phyloP scores from a whole-genome alignment of 257 asterid genomes.

The Solanum raphanifolium region DNA sequence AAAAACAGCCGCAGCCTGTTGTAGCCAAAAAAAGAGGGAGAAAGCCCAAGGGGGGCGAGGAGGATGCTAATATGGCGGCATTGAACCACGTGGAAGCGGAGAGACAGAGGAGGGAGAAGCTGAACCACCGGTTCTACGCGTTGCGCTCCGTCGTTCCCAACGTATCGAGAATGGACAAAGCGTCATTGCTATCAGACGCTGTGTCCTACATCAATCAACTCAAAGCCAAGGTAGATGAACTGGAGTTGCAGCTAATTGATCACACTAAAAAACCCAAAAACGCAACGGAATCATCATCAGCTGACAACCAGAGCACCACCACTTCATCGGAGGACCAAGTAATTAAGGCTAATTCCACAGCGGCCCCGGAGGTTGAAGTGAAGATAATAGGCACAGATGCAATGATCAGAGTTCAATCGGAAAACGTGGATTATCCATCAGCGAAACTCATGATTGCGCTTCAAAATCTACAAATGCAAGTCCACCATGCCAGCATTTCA shows the following conservation, averaged over 20 bases:
- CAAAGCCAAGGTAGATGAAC: slow-evolving; percentile 37
- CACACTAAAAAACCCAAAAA: slow-evolving; percentile 14
- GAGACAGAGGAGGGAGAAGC: slow-evolving; percentile 87
- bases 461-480: slow-evolving; percentile 40
- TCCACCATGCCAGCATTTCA: slow-evolving; percentile 78
- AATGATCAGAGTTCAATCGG: slow-evolving; percentile 68
- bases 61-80: neutral
- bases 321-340: slow-evolving; percentile 15
- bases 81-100: slow-evolving; percentile 77
- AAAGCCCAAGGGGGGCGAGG: slow-evolving; percentile 21
- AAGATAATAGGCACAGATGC: slow-evolving; percentile 58
- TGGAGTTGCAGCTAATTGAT: slow-evolving; percentile 22
- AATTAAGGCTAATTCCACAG: neutral
- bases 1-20: neutral
- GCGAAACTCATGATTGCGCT: slow-evolving; percentile 53
- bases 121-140: slow-evolving; percentile 70
- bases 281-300: slow-evolving; percentile 2
- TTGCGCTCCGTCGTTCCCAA: slow-evolving; percentile 77
- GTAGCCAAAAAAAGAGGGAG: slow-evolving; percentile 51
- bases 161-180: slow-evolving; percentile 78
- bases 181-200: slow-evolving; percentile 68
- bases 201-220: slow-evolving; percentile 70
- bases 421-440: slow-evolving; percentile 33
- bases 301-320: slow-evolving; percentile 36
- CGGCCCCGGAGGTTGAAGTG: slow-evolving; percentile 45